phyloP scores from a whole-genome alignment of 108 stramenopile genomes.

The Conticribra guillardii region DNA sequence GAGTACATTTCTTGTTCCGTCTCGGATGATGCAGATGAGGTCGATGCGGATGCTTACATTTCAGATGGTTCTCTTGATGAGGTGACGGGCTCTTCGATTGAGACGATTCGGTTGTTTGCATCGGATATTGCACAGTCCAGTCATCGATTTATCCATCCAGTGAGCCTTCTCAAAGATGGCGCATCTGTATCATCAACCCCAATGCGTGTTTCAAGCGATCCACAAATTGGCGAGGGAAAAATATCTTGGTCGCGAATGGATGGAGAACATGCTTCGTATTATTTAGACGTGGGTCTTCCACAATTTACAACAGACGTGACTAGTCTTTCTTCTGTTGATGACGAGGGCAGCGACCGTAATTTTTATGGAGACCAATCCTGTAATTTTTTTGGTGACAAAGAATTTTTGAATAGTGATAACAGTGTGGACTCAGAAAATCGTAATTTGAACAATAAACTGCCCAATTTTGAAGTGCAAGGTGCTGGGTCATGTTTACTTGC shows the following conservation, averaged over 20 bases:
- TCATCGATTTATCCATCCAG: constrained; percentile 19
- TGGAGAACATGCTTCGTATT: background rate
- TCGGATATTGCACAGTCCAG: constrained; percentile 7
- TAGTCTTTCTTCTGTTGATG: background rate
- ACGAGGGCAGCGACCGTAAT: background rate
- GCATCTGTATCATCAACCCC: background rate
- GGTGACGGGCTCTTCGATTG: background rate
- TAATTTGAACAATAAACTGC: background rate
- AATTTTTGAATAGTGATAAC: too few species aligned
- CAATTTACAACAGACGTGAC: background rate
- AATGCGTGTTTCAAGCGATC: background rate
- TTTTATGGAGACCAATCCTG: background rate
- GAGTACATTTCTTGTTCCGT: background rate
- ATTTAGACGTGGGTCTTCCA: constrained; percentile 10
- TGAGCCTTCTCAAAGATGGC: background rate
- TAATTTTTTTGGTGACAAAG: background rate
- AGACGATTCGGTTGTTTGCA: constrained; percentile 3
- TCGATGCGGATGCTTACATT: background rate
- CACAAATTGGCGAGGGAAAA: background rate
- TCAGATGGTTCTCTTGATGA: too few species aligned
- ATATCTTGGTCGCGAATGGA: background rate
- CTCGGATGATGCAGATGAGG: background rate
- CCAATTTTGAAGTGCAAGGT: constrained; percentile 16
- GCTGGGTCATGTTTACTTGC: constrained; percentile 45
- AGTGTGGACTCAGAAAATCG: background rate